Base-by-base conservation (phyloP, 352 stramenopile species). In the Phytopythium helicoides region DNA sequence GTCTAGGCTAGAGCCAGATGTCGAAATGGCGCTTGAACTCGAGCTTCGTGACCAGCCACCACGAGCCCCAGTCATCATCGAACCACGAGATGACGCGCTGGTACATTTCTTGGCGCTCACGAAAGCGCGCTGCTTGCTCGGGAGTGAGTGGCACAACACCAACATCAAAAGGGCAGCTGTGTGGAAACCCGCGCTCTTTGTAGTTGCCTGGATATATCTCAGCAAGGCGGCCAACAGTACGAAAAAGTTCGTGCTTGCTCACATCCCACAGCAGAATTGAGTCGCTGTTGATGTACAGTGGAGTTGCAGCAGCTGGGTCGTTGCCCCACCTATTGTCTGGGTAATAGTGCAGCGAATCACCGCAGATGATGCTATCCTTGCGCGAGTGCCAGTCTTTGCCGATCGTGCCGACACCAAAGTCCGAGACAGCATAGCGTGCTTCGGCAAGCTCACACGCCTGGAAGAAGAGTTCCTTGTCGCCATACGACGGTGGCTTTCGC, bases 391-490 rank as follows among this genome's bases (percentile, higher is more conserved):
- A 37, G 36, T 73, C 55, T 16, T 66, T 53, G 44, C 68, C 74
- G 46, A 72, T 59, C 22, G 60, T 55, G 47, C 73, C 76, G 15
- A 84, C 68, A 1, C 38, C 70, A 35, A 71, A 81, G 31, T 84
- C 66, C 1, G 73, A 84, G 28, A 87, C 75, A 9, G 50, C 42
- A 39, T 81, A 87, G 23, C 68, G 46, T 18, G 73, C 69, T 45
- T 87, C 73, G 8, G 76, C 72, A 5, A 87, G 52, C 44, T 87
- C 76, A 55, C 70, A 81, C 1, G 76, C 76, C 22, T 82, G 45
- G 60, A 87, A 87, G 39, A 76, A 87, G 0, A 79, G 63, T 40
- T 87, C 72, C 48, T 87, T 84, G 37, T 82, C 76, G 2, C 70
- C 68, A 52, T 84, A 71, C 7, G 69, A 83, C n/a, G 71, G 76